Base-by-base conservation (phyloP, 208 protist species). In the Vickermania spadyakhi region DNA sequence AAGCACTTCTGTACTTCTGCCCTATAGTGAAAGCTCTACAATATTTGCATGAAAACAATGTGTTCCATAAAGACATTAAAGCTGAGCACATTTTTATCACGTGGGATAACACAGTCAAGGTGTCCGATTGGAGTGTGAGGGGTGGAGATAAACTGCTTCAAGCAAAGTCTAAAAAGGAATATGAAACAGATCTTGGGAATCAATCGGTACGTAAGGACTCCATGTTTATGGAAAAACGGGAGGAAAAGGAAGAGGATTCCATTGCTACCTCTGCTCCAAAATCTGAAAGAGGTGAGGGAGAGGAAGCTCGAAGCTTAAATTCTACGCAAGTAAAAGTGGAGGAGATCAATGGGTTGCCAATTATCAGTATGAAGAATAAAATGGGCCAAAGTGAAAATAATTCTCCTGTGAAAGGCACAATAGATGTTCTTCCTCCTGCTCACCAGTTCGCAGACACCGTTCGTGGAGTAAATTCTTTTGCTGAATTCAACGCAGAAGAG, bases 1-100 rank as follows among this genome's bases (percentile, higher is more conserved):
- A 45, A 45, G 36, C 36, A 7, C 36, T 45, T 45, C 36, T 45
- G 7, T 45, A n/a, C 18, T 45, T 45, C 36, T 45, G 36, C 18
- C 36, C 36, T 18, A 45, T 45, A 18, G 36, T 45, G 36, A 45
- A 45, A 45, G 36, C 36, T n/a, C 36, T 45, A n/a, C 36, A 45
- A n/a, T 45, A 45, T 45, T 45, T 45, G 18, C 36, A 45, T 18
- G 7, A 7, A n/a, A 7, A 45, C 36, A 45, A 45, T n/a, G 36
- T 45, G 36, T 45, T 45, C 18, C 36, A 45, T 45, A 45, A 45
- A 45, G 36, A 45, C 18, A 45, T 45, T 45, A 45, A 45, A 45
- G 11, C 36, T 18, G 36, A 45, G 36, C 7, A 45, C 18, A 18
- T 45, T 18, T 45, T 45, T 18, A 45, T 45, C 18, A n/a, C 11